phyloP scores from a whole-genome alignment of 768 basidiomycete genomes.

The Gloeopeniophorella convolvens region DNA sequence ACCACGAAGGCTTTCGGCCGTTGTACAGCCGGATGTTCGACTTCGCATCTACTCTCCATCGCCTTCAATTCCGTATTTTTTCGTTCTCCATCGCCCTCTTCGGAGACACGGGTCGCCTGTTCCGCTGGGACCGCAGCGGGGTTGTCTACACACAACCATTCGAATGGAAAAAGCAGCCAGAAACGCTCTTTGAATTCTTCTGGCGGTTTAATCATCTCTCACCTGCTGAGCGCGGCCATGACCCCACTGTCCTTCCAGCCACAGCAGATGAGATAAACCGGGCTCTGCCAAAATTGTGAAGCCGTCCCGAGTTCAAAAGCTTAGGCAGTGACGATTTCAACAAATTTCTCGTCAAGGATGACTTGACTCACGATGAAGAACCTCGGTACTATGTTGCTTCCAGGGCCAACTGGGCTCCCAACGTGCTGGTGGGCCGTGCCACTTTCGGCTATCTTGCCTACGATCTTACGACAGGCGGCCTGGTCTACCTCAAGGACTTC shows the following conservation, averaged over 20 bases:
- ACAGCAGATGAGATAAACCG: background rate
- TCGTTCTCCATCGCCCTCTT: background rate
- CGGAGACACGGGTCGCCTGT: background rate
- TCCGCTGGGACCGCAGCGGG: conserved; percentile 3
- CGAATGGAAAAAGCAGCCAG: background rate
- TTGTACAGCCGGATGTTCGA: too few relatives aligned
- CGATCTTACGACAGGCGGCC: background rate
- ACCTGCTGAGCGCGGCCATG: background rate
- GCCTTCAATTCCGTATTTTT: background rate
- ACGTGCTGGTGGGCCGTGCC: background rate
- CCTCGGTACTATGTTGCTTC: background rate
- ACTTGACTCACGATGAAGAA: too few relatives aligned
- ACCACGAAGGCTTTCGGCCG: too few relatives aligned
- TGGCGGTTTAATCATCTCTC: conserved; percentile 4
- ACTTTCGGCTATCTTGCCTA: background rate
- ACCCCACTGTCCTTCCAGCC: background rate
- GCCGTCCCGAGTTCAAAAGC: background rate
- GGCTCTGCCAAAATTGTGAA: background rate
- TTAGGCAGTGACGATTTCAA: background rate
- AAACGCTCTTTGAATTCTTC: conserved; percentile 1
- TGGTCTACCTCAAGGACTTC: conserved; percentile 3
- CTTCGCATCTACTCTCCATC: too few relatives aligned
- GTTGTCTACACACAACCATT: background rate
- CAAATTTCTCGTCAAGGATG: background rate
- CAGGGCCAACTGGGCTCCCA: background rate